phyloP scores from a whole-genome alignment of 2,329 filamentous ascomycete genomes.

The Cladosporium sp. region DNA sequence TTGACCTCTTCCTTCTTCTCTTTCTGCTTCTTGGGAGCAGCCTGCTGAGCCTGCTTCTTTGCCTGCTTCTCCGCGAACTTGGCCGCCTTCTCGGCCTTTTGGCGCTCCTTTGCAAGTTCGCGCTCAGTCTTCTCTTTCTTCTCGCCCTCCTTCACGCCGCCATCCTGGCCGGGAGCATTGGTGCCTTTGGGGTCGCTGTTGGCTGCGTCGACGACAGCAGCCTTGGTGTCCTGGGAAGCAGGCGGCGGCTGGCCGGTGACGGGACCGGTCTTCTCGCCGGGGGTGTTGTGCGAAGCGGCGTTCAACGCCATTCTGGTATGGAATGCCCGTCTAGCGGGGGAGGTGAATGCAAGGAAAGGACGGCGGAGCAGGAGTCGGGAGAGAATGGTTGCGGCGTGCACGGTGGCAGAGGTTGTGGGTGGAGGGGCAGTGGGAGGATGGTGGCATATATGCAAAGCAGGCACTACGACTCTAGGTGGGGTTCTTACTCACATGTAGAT shows the following conservation, averaged over 20 bases:
- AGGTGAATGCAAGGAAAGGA: slow-evolving; percentile 13
- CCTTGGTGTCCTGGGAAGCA: slow-evolving; percentile 47
- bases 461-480: too few relatives aligned
- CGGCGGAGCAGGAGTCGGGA: slow-evolving; percentile 14
- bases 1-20: slow-evolving; percentile 66
- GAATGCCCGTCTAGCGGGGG: slow-evolving; percentile 16
- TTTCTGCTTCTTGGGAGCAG: slow-evolving; percentile 64
- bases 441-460: too few relatives aligned
- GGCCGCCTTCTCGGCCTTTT: slow-evolving; percentile 73
- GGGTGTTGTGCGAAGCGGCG: slow-evolving; percentile 55
- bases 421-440: too few relatives aligned
- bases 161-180: slow-evolving; percentile 47
- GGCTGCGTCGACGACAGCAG: slow-evolving; percentile 45
- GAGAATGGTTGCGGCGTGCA: slow-evolving; percentile 9
- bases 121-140: slow-evolving; percentile 67
- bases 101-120: slow-evolving; percentile 73
- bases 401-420: slow-evolving; percentile 1
- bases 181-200: slow-evolving; percentile 48
- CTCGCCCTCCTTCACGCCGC: slow-evolving; percentile 40
- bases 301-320: slow-evolving; percentile 56
- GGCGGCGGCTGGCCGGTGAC: slow-evolving; percentile 52
- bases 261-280: slow-evolving; percentile 55
- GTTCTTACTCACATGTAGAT: too few relatives aligned
- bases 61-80: slow-evolving; percentile 69
- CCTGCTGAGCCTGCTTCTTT: slow-evolving; percentile 60